Evolutionary conservation across 1,284 basidiomycete genomes (phyloP).

Genomic region (Mrakiaceae sp.): DNA sequence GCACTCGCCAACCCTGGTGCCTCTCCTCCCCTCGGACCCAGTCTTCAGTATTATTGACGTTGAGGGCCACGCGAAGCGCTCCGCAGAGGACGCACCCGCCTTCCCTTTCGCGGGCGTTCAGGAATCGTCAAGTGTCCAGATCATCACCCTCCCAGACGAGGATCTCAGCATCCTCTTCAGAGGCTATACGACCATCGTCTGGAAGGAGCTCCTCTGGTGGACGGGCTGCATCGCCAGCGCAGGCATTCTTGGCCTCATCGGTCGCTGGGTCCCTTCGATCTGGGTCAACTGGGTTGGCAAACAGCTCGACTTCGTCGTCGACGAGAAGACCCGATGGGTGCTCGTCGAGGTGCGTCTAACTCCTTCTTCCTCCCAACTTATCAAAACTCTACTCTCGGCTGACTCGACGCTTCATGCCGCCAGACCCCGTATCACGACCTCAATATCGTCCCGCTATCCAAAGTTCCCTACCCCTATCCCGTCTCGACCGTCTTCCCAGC

Average conservation of each 20-base stretch:
- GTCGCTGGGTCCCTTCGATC: slow-evolving; percentile 83
- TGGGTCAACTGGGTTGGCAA: slow-evolving; percentile 82
- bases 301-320: slow-evolving; percentile 70
- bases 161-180: slow-evolving; percentile 80
- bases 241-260: slow-evolving; percentile 69
- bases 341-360: slow-evolving; percentile 68
- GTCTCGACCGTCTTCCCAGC: slow-evolving; percentile 63
- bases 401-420: slow-evolving; percentile 19
- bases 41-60: background rate
- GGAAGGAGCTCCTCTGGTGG: slow-evolving; percentile 62
- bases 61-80: no score
- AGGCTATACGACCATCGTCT: slow-evolving; percentile 64
- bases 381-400: slow-evolving; percentile 3
- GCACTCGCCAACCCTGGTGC: slow-evolving; percentile 11
- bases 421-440: slow-evolving; percentile 74
- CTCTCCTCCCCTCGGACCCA: slow-evolving; percentile 13
- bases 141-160: slow-evolving; percentile 80
- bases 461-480: slow-evolving; percentile 61
- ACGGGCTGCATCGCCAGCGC: slow-evolving; percentile 55
- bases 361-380: background rate
- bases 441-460: slow-evolving; percentile 57
- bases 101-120: background rate
- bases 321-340: slow-evolving; percentile 50
- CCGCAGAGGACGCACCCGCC: background rate
- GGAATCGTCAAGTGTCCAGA: slow-evolving; percentile 45